Percentiles rank a stretch among this genome's conserved stretches.
Conservation (phyloP, 78 protist genomes). For the Speleostelium caveatum region DNA sequence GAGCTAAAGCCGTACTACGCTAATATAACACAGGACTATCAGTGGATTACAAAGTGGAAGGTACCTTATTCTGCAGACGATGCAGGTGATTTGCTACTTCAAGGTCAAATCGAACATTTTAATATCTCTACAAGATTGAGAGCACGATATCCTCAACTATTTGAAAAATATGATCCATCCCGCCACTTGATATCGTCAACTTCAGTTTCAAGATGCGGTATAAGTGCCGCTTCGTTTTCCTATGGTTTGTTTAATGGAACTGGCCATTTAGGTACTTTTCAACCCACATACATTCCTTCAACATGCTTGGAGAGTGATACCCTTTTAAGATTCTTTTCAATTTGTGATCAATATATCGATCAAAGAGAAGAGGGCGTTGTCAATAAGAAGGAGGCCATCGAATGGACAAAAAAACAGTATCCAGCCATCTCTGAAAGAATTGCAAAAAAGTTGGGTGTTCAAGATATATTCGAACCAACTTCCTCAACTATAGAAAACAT, state of each 20-base stretch:
- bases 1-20: background rate
- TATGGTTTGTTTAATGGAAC: slow-evolving; percentile 36
- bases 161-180: slow-evolving; percentile 24
- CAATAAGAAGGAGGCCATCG: background rate
- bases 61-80: slow-evolving; percentile 31
- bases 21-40: background rate
- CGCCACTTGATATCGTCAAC: slow-evolving; percentile 5
- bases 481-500: background rate
- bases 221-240: slow-evolving; percentile 27
- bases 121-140: slow-evolving; percentile 34
- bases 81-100: slow-evolving; percentile 33
- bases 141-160: slow-evolving; percentile 3
- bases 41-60: slow-evolving; percentile 56
- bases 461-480: slow-evolving; percentile 29
- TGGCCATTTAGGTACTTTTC: slow-evolving; percentile 22
- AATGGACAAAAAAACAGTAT: background rate
- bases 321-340: slow-evolving; percentile 47
- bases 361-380: background rate
- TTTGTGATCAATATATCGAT: background rate
- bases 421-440: slow-evolving; percentile 13
- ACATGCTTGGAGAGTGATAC: slow-evolving; percentile 16
- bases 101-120: slow-evolving; percentile 60
- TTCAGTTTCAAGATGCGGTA: slow-evolving; percentile 19
- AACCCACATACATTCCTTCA: slow-evolving; percentile 21
- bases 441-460: slow-evolving; percentile 16